A percentile compares a stretch with the other conserved stretches of the same genome.
Evolutionary conservation across 306 rosid species (phyloP).

Genomic region (Vachellia collinsii): DNA sequence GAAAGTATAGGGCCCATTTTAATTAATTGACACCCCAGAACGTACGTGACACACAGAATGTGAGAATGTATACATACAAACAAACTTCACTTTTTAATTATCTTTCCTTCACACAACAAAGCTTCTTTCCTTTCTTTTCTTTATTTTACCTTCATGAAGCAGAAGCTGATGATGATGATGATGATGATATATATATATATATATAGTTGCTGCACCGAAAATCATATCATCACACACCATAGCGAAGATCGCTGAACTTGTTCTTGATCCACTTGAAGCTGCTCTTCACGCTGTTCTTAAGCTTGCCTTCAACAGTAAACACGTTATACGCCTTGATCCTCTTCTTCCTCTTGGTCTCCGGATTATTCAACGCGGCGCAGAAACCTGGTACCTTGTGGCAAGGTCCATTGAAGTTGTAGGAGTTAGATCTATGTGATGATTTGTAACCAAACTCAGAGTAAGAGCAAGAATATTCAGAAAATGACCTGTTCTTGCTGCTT

Average conservation of each 20-base stretch:
- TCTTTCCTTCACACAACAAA: conserved; percentile 26
- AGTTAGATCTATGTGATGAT: conserved; percentile 50
- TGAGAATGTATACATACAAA: neutral
- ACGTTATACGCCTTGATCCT: conserved; percentile 75
- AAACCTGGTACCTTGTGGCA: conserved; percentile 62
- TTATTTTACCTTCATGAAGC: conserved; percentile 37
- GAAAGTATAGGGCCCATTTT: neutral
- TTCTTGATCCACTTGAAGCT: conserved; percentile 93
- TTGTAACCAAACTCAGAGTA: conserved; percentile 61
- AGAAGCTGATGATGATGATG: conserved; percentile 29
- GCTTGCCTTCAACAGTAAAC: conserved; percentile 65
- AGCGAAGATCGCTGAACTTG: conserved; percentile 69
- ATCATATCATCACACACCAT: conserved; percentile 53
- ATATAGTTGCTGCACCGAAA: neutral
- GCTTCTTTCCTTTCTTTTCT: conserved; percentile 25
- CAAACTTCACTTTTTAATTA: neutral
- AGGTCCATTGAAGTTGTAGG: conserved; percentile 79
- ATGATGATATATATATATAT: neutral
- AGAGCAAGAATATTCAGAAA: conserved; percentile 66
- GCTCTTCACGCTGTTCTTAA: conserved; percentile 72
- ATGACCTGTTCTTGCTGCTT: conserved; percentile 51
- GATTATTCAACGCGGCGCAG: conserved; percentile 48
- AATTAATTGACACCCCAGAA: neutral
- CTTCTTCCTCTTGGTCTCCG: conserved; percentile 81
- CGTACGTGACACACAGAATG: neutral